Base-by-base conservation (phyloP, 257 asterid species). In the Petunia axillaris region DNA sequence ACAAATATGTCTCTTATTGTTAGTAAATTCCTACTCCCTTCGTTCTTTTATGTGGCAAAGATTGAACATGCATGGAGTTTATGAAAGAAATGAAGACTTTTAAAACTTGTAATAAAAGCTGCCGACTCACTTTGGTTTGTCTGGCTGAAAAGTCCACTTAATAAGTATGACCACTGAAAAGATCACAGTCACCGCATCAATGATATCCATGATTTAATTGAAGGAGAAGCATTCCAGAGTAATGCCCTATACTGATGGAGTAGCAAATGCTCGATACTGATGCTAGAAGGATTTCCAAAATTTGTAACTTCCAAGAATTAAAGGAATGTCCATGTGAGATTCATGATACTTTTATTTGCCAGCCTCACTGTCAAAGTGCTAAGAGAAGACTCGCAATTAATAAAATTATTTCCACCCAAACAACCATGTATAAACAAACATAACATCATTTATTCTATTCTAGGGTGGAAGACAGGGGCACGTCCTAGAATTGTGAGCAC, bases 61-160 rank as follows among this genome's bases (percentile, higher is more conserved):
- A 0, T 25, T 25, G 25, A 25, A 25, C 25, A 25, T 25, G 25
- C 25, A 25, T 0, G 25, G 25, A 25, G 25, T 25, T 25, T 25
- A 25, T 0, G 25, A 25, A 25, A 25, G 25, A 25, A 25, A 25
- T 25, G 25, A 25, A 25, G 25, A 25, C 25, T 25, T 25, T 25
- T 25, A 25, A 25, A 0, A 25, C 25, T 25, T 13, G 96, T 93
- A 76, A 75, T 84, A 87, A 94, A 93, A 83, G 97, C 98, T 81
- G 96, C 98, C 81, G 93, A 81, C 82, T 94, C 98, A 82, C 98
- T 94, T 86, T 89, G 95, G 86, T 94, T 94, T 41, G 98, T 94
- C 90, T 91, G 96, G 4, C 92, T 94, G 78, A 94, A 94, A 57
- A 84, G 75, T 75, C 97, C 97, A 76, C 92, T 88, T 73, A 90